Evolutionary conservation across 768 basidiomycete genomes (phyloP).

Genomic region (Hirschioporus abietinus): DNA sequence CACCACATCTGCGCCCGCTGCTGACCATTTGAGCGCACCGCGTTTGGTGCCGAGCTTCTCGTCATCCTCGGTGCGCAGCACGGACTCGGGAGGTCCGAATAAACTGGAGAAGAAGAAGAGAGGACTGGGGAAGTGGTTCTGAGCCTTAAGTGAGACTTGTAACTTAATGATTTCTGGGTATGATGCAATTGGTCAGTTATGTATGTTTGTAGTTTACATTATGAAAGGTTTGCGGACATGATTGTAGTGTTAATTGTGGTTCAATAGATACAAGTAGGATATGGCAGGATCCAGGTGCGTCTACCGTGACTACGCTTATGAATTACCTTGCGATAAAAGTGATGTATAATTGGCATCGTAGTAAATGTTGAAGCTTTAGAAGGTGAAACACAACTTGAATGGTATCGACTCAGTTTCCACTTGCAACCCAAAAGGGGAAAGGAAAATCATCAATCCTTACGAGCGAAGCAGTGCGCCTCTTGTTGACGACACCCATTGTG

Average conservation of each 20-base stretch:
- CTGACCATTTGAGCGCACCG: neutral
- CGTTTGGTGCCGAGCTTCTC: neutral
- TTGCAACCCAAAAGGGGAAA: too few species aligned
- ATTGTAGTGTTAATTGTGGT: neutral
- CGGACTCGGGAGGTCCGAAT: neutral
- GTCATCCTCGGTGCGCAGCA: neutral
- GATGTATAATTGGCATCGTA: too few species aligned
- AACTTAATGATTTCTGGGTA: neutral
- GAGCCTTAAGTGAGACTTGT: neutral
- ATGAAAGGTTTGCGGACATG: neutral
- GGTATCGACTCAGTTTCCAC: too few species aligned
- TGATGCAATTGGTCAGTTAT: neutral
- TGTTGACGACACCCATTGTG: too few species aligned
- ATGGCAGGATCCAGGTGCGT: too few species aligned
- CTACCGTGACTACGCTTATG: too few species aligned
- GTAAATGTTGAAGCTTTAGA: too few species aligned
- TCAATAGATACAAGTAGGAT: neutral
- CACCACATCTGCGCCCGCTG: constrained; percentile 29
- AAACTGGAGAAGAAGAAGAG: neutral
- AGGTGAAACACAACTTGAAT: too few species aligned
- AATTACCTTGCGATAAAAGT: too few species aligned
- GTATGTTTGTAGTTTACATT: neutral
- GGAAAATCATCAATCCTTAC: too few species aligned
- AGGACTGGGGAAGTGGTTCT: neutral
- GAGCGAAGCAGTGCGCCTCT: too few species aligned